These are phyloP conservation scores for Capronia americana DNA, from an alignment of 2,329 filamentous ascomycete species.

Conservation along the genomic window DNA sequence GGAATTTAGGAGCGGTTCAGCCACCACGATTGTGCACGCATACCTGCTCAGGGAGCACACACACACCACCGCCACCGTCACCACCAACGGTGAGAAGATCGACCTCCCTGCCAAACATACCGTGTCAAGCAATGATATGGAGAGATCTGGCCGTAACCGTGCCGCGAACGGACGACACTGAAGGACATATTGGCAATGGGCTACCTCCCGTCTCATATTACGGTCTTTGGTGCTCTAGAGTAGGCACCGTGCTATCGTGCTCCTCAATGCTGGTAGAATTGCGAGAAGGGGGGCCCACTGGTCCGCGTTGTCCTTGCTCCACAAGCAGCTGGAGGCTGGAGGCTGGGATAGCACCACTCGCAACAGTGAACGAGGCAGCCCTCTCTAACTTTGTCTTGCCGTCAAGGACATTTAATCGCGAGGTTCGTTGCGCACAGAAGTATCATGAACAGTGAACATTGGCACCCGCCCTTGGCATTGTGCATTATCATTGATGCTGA, in stretches of 20 bases:
- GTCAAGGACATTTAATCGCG: background rate
- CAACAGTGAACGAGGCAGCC: background rate
- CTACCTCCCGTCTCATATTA: background rate
- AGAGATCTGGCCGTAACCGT: slow-evolving; percentile 78
- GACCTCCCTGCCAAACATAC: slow-evolving; percentile 86
- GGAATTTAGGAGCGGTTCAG: no score
- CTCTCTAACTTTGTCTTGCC: background rate
- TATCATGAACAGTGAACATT: background rate
- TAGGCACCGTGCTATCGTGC: background rate
- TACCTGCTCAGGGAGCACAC: background rate
- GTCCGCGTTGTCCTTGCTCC: background rate
- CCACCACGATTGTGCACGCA: no score
- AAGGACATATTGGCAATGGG: slow-evolving; percentile 57
- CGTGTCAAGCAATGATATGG: slow-evolving; percentile 74
- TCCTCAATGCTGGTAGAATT: background rate
- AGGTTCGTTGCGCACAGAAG: background rate
- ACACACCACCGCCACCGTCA: slow-evolving; percentile 77
- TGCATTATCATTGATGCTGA: background rate
- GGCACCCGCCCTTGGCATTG: background rate
- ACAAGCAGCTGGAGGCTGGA: background rate
- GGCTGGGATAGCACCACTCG: background rate
- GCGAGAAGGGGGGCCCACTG: background rate
- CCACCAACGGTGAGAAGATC: slow-evolving; percentile 84
- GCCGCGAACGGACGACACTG: slow-evolving; percentile 77
- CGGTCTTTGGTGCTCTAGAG: background rate